A percentile compares a stretch with the other conserved stretches of the same genome.
These are phyloP conservation scores for Helotiales sp. DNA, from an alignment of 2,329 filamentous ascomycete genomes.

Conservation along the genomic window DNA sequence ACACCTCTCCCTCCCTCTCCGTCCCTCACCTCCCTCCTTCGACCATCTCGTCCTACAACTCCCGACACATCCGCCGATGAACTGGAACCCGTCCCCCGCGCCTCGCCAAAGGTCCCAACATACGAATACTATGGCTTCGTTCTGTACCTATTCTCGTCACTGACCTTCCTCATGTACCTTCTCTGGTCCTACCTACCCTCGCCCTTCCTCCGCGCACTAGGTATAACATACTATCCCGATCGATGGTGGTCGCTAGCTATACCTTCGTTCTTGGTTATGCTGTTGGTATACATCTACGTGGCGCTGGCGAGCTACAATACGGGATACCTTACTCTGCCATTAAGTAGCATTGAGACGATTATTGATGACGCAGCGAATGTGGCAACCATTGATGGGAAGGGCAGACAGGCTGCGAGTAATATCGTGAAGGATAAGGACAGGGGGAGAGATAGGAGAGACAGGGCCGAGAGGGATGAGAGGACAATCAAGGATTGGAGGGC, in stretches of 20 bases:
- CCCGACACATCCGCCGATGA: conserved; percentile 92
- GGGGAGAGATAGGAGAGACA: conserved; percentile 46
- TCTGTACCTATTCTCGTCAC: conserved; percentile 85
- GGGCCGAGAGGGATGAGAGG: conserved; percentile 20
- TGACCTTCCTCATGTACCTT: conserved; percentile 75
- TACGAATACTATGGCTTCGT: conserved; percentile 99
- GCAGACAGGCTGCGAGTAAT: conserved; percentile 50
- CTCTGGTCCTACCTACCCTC: conserved; percentile 86
- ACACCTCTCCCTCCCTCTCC: conserved; percentile 92
- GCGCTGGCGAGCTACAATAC: conserved; percentile 91
- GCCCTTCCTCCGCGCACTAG: conserved; percentile 88
- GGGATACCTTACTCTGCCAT: conserved; percentile 80
- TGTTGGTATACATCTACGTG: conserved; percentile 90
- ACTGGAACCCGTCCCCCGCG: conserved; percentile 76
- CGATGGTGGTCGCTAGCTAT: conserved; percentile 97
- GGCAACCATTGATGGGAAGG: conserved; percentile 78
- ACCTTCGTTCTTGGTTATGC: conserved; percentile 87
- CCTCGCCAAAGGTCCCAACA: conserved; percentile 92
- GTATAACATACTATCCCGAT: conserved; percentile 96
- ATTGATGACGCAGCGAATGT: conserved; percentile 90
- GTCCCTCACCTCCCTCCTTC: conserved; percentile 87
- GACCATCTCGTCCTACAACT: conserved; percentile 89
- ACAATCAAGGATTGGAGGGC: conserved; percentile 67
- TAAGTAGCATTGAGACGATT: conserved; percentile 83
- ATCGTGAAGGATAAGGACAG: conserved; percentile 44